Conservation (phyloP, 2,329 filamentous ascomycete species). For the Madurella fahalii region DNA sequence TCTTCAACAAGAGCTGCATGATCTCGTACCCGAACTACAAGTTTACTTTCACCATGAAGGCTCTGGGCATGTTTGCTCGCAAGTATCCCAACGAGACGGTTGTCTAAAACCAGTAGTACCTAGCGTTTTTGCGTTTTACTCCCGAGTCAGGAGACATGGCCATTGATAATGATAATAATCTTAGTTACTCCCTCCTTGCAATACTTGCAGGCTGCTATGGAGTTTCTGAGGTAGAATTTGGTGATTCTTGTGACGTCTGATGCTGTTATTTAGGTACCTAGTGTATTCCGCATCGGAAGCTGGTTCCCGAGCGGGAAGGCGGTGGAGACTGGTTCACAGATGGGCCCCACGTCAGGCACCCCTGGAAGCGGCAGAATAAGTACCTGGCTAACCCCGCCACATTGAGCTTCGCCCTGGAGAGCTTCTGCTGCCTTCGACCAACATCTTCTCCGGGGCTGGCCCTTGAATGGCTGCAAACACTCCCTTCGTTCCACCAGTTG, state of each 20-base stretch:
- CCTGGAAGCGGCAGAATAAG: not conserved
- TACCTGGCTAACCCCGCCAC: not conserved
- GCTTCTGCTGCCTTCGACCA: not conserved
- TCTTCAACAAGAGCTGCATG: slow-evolving; percentile 99
- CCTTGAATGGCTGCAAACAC: not conserved
- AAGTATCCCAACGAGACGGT: slow-evolving; percentile 65
- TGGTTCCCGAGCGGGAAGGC: no score
- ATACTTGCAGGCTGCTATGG: not conserved
- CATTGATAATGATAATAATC: not conserved
- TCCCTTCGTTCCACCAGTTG: not conserved
- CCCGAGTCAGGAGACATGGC: not conserved
- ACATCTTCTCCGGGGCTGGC: not conserved
- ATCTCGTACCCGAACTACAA: slow-evolving; percentile 99
- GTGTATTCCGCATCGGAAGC: no score
- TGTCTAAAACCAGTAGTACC: slow-evolving; percentile 15
- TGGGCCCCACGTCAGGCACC: no score
- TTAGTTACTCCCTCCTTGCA: not conserved
- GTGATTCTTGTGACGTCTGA: no score
- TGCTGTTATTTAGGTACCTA: no score
- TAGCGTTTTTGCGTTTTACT: not conserved
- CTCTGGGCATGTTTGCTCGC: slow-evolving; percentile 80
- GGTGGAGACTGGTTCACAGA: no score
- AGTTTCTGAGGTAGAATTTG: no score
- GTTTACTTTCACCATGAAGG: slow-evolving; percentile 91
- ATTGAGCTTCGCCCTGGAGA: not conserved